These are phyloP conservation scores for Cercis canadensis DNA, from an alignment of 306 rosid species.

Conservation along the genomic window DNA sequence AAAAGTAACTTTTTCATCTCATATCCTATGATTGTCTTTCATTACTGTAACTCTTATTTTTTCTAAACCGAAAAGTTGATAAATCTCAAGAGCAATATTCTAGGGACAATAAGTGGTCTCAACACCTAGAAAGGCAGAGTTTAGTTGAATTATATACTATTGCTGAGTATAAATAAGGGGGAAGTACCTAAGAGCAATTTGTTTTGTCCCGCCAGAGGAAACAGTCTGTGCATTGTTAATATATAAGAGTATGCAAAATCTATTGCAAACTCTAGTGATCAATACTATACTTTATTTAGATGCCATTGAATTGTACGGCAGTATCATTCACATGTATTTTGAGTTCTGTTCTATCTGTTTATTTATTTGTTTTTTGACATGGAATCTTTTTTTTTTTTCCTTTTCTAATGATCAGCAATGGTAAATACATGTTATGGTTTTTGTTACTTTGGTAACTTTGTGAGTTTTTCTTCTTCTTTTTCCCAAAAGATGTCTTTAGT, in stretches of 20 bases:
- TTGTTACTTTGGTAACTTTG: background rate
- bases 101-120: slow-evolving; percentile 7
- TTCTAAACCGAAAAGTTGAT: background rate
- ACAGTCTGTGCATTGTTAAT: slow-evolving; percentile 9
- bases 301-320: slow-evolving; percentile 14
- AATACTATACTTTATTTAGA: slow-evolving; percentile 1
- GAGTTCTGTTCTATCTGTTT: background rate
- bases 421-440: background rate
- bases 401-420: slow-evolving; percentile 24
- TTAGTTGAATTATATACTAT: background rate
- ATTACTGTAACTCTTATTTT: slow-evolving; percentile 17
- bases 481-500: background rate
- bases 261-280: background rate
- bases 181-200: slow-evolving; percentile 13
- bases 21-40: slow-evolving; percentile 21
- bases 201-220: slow-evolving; percentile 18
- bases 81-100: slow-evolving; percentile 16
- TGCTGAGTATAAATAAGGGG: slow-evolving; percentile 2
- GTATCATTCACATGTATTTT: background rate
- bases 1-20: slow-evolving; percentile 54
- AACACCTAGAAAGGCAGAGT: slow-evolving; percentile 5
- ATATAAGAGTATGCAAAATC: slow-evolving; percentile 12
- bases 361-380: no score
- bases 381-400: background rate
- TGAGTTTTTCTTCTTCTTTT: background rate